Evolutionary conservation across 2,329 filamentous ascomycete species (phyloP).

Genomic region (Seiridium cupressi): DNA sequence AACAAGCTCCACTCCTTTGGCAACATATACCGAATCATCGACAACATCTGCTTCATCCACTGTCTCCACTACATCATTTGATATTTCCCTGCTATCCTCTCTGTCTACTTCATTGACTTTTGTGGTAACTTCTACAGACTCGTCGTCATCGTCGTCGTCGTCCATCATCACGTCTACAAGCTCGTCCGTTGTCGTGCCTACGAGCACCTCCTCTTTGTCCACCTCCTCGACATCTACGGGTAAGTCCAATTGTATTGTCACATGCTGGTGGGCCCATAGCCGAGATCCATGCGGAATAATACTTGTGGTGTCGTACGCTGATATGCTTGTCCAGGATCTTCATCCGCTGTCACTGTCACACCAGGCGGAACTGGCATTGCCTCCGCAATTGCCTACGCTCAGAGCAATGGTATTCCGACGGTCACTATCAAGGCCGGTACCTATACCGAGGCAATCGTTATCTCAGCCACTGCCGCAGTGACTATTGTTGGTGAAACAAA

Average conservation of each 20-base stretch:
- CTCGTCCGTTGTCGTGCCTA: neutral
- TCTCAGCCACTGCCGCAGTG: slow-evolving; percentile 37
- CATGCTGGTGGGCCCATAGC: neutral
- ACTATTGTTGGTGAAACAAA: slow-evolving; percentile 36
- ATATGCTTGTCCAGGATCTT: neutral
- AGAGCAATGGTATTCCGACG: slow-evolving; percentile 36
- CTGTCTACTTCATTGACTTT: neutral
- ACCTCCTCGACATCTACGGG: neutral
- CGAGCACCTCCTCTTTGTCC: neutral
- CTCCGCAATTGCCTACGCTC: slow-evolving; percentile 40
- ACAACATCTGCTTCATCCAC: neutral
- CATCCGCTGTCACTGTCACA: slow-evolving; percentile 38
- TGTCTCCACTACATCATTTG: neutral
- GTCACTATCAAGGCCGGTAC: slow-evolving; percentile 42
- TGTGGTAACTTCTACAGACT: neutral
- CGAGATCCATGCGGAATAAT: neutral
- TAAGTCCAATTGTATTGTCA: neutral
- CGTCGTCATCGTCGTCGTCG: neutral
- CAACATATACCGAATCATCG: neutral
- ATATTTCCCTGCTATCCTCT: neutral
- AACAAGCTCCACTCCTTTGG: neutral
- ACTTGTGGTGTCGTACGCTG: neutral
- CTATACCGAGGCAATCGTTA: slow-evolving; percentile 39
- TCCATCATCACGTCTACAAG: neutral
- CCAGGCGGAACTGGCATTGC: slow-evolving; percentile 41